Evolutionary conservation across 2,329 filamentous ascomycete genomes (phyloP), one percentile per base, ranked within the genome.

Genomic region (Domatiomyces globalis): DNA sequence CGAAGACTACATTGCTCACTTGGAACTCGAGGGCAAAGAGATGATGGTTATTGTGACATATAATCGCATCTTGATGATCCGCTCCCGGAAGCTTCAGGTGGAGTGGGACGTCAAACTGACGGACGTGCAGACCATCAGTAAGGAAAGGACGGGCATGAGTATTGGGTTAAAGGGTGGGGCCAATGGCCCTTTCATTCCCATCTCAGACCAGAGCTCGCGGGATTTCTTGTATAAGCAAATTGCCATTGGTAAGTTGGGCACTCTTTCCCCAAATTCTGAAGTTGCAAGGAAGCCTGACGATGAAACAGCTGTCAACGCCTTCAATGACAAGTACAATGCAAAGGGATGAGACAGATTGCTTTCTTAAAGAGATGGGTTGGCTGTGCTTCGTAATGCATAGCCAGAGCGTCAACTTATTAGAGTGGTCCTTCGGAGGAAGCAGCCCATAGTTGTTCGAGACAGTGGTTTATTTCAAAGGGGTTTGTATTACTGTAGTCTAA

Each of bases 81-180:
- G 88, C 60, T 87, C 85, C 49, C 85, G 88, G 71, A 84, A 84
- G 63, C 74, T 98, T 62, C 83, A 80, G 49, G 89, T 83, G 17
- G 90, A 96, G 69, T 98, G 92, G 92, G 92, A 98, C 63, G 87
- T 96, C 9, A 85, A 87, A 22, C 75, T 98, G 58, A 95, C 92
- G 64, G 92, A 98, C 65, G 81, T 98, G 18, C 89, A 96, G 73
- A 96, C 89, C 0, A 96, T 98, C 58, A 85, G 84, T 45, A 98
- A 96, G 72, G 94, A 98, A 74, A 76, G 92, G 49, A 98, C 92
- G 0, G 94, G 92, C 0, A 81, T 98, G 69, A 89, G 86, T 59
- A 79, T 98, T 56, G 83, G 85, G 46, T 71, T 96, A 58, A 85
- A 94, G 60, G 90, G 89, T 9, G 90, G 89, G 2, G 86, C 84